Evolutionary conservation across 768 basidiomycete species (phyloP).

Genomic region (Tephrocybe sp.): DNA sequence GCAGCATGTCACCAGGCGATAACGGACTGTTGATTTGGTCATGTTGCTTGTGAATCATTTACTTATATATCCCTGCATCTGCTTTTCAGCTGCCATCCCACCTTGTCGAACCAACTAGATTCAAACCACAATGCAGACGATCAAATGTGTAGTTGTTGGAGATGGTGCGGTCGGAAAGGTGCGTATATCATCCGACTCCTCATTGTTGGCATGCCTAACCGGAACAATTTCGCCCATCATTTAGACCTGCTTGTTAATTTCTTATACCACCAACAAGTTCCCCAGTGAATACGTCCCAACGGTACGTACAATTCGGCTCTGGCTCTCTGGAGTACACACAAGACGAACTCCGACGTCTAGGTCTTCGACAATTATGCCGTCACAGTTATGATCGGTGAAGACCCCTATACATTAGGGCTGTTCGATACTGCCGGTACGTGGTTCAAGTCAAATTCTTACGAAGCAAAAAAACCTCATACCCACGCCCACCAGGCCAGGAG

Average conservation of each 20-base stretch:
- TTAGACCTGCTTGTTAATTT: slow-evolving; percentile 94
- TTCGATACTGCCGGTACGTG: slow-evolving; percentile 97
- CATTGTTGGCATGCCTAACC: background rate
- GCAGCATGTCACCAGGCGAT: slow-evolving; percentile 27
- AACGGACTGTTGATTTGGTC: slow-evolving; percentile 16
- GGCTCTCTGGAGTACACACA: slow-evolving; percentile 19
- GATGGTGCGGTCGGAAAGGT: slow-evolving; percentile 99
- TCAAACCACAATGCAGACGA: slow-evolving; percentile 78
- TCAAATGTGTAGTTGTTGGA: slow-evolving; percentile 96
- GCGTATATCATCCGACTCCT: slow-evolving; percentile 28
- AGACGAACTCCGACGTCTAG: slow-evolving; percentile 37
- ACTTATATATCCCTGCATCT: slow-evolving; percentile 16
- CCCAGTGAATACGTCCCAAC: slow-evolving; percentile 99
- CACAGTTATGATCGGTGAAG: slow-evolving; percentile 99
- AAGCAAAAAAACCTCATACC: slow-evolving; percentile 3
- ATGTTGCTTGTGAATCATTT: slow-evolving; percentile 14
- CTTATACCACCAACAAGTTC: slow-evolving; percentile 97
- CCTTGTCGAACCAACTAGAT: slow-evolving; percentile 15
- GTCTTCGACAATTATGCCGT: slow-evolving; percentile 98
- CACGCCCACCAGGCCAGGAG: slow-evolving; percentile 76
- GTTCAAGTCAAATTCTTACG: slow-evolving; percentile 3
- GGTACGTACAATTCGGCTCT: slow-evolving; percentile 51
- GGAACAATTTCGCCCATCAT: slow-evolving; percentile 7
- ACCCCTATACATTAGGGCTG: slow-evolving; percentile 96
- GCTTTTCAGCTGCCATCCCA: slow-evolving; percentile 14